phyloP scores from a whole-genome alignment of 2,329 filamentous ascomycete species.

The Diaporthe batatas region DNA sequence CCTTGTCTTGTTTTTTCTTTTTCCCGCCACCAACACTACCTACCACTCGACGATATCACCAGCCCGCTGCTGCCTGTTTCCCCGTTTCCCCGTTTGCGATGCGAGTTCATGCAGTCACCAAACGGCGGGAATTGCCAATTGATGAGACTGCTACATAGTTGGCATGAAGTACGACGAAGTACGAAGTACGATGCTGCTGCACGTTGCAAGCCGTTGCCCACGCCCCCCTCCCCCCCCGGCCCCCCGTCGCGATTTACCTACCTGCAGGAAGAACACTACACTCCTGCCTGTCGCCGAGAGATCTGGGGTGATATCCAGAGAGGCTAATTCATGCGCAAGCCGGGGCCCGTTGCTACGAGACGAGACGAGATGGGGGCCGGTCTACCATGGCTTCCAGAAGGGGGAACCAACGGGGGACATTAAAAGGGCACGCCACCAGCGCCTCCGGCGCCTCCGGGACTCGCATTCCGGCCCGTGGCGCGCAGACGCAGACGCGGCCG shows the following conservation, averaged over 20 bases:
- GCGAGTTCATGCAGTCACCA: too few species aligned
- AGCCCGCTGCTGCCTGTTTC: too few species aligned
- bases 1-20: too few species aligned
- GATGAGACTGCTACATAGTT: too few species aligned
- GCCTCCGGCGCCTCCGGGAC: not conserved
- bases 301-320: not conserved
- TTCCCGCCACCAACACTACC: too few species aligned
- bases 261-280: not conserved
- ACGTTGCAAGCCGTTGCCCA: too few species aligned
- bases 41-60: too few species aligned
- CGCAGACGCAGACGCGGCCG: not conserved
- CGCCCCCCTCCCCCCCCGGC: not conserved
- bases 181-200: too few species aligned
- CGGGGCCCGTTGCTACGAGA: not conserved
- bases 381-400: not conserved
- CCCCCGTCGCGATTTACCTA: not conserved
- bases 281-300: not conserved
- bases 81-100: too few species aligned
- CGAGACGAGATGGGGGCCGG: not conserved
- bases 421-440: not conserved
- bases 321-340: not conserved
- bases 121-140: too few species aligned
- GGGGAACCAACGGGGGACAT: not conserved
- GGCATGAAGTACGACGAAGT: too few species aligned
- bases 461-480: not conserved